phyloP scores from a whole-genome alignment of 1,284 basidiomycete genomes.

The Tilletia indica region DNA sequence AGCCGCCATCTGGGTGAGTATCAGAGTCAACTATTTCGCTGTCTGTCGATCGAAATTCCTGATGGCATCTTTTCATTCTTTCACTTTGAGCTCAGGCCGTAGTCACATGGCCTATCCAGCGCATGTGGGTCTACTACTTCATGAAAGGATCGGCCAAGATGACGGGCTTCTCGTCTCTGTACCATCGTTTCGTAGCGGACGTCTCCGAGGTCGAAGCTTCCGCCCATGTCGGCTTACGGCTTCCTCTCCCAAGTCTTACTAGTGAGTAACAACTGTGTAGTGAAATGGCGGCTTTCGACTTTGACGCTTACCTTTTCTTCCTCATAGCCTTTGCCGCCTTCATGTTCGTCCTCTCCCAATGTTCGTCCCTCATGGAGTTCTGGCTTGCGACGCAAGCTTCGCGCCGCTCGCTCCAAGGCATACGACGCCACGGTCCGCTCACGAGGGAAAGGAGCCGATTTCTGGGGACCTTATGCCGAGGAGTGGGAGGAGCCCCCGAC shows the following conservation, averaged over 20 bases:
- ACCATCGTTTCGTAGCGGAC: conserved; percentile 28
- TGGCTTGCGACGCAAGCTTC: conserved; percentile 45
- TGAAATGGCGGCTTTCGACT: not conserved
- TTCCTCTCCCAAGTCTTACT: conserved; percentile 38
- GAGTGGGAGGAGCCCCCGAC: conserved; percentile 49
- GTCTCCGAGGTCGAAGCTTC: conserved; percentile 32
- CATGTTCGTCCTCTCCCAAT: conserved; percentile 50
- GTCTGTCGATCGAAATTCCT: not conserved
- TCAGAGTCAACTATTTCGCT: not conserved
- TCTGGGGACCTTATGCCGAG: conserved; percentile 53
- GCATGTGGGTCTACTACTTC: conserved; percentile 43
- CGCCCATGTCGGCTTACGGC: conserved; percentile 29
- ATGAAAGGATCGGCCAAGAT: conserved; percentile 41
- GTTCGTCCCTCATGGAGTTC: conserved; percentile 49
- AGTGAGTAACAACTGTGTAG: conserved; percentile 22
- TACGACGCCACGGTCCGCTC: conserved; percentile 45
- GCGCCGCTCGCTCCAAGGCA: conserved; percentile 39
- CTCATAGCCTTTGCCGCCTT: conserved; percentile 43
- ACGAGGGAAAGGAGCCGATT: conserved; percentile 47
- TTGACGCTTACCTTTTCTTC: not conserved
- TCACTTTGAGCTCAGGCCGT: conserved; percentile 22
- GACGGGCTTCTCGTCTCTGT: conserved; percentile 27
- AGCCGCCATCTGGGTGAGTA: conserved; percentile 33
- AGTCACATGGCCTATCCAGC: conserved; percentile 47
- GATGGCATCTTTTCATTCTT: not conserved